Base-by-base conservation (phyloP, 257 asterid genomes). In the Plantago major region DNA sequence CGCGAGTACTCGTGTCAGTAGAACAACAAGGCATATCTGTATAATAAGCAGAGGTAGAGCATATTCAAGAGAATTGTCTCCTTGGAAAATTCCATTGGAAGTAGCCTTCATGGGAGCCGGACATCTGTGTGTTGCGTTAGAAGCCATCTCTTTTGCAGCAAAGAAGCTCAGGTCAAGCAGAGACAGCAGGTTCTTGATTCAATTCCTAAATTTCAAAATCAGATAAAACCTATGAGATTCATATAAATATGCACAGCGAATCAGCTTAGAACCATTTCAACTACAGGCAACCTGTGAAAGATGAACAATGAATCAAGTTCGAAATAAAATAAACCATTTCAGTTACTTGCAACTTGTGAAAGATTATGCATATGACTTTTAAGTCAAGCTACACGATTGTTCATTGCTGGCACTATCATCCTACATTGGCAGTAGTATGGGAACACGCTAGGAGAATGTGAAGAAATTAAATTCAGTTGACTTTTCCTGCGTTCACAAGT, bases 71-170 rank as follows among this genome's bases (percentile, higher is more conserved):
- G 83, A 83, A 49, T 73, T 43, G 42, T 81, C 78, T 16, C 83
- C 86, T 45, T 81, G 81, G 54, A 74, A 81, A 16, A 71, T 59
- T 13, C 86, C 86, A 44, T 77, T 77, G 4, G 86, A 81, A 13
- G 81, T 47, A 1, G 83, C 78, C 67, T 72, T 81, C 80, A 81
- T 77, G 0, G 81, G 77, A n/a, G 67, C 11, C 5, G 79, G 79
- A 58, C 81, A 79, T 42, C 63, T 64, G 11, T 62, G 63, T 4
- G 77, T 69, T 60, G 68, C 71, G 56, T 65, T 69, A 6, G 74
- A 53, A 17, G 72, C 74, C 81, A 71, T 75, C 38, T 56, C 42
- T 17, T 61, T 54, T 19, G 18, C 7, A 19, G 50, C 46, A 50
- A 11, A 10, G 46, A 56, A 18, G 9, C 47, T 60, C 44, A 22